These are phyloP conservation scores for Penicillium brasilianum DNA, from an alignment of 2,329 filamentous ascomycete species.

Conservation along the genomic window DNA sequence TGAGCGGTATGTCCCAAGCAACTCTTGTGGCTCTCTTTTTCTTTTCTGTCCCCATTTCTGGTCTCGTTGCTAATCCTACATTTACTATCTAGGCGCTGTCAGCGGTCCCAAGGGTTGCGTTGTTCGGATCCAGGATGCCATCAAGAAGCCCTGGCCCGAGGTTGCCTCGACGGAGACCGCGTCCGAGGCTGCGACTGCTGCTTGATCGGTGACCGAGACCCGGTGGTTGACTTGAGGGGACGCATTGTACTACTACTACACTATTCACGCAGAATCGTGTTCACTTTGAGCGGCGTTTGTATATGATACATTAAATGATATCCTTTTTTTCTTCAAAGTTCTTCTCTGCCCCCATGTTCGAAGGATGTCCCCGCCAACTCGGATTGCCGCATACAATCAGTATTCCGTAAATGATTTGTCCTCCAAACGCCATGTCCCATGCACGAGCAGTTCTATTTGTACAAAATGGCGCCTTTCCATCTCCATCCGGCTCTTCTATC, in stretches of 20 bases:
- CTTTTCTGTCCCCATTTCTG: not conserved
- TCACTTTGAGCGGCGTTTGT: constrained; percentile 45
- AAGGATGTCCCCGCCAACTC: not conserved
- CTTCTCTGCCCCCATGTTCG: constrained; percentile 3
- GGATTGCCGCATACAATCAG: not conserved
- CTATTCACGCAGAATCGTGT: constrained; percentile 37
- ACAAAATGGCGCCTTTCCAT: constrained; percentile 41
- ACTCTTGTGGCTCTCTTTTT: not conserved
- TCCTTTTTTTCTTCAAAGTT: constrained; percentile 34
- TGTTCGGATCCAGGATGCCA: constrained; percentile 85
- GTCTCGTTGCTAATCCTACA: constrained; percentile 18
- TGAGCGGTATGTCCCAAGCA: constrained; percentile 66
- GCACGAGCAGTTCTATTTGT: constrained; percentile 30
- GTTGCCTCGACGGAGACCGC: constrained; percentile 36
- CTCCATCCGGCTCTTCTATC: constrained; percentile 17
- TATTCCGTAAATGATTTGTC: constrained; percentile 18
- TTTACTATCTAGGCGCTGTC: constrained; percentile 62
- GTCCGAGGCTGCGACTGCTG: constrained; percentile 13
- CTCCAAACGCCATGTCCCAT: constrained; percentile 32
- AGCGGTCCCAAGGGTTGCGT: constrained; percentile 86
- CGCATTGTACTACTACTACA: constrained; percentile 49
- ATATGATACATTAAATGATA: constrained; percentile 49
- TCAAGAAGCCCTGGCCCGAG: constrained; percentile 80
- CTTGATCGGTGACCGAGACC: constrained; percentile 20
- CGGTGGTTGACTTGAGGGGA: constrained; percentile 18